Evolutionary conservation across 805 yeast genomes (phyloP).

Genomic region (Candida berthetii): DNA sequence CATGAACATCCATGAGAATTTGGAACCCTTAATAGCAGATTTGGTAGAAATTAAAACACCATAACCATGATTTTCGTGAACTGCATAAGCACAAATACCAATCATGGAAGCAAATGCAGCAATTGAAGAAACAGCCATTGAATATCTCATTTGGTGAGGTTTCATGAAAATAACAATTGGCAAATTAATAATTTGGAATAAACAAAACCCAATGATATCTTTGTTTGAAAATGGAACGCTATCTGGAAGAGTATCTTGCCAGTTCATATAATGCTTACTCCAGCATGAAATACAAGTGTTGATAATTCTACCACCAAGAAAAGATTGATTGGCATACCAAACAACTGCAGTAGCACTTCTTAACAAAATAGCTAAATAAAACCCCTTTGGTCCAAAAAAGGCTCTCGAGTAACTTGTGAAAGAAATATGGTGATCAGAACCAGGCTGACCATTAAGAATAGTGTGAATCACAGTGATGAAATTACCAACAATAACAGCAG

Average conservation of each 20-base stretch:
- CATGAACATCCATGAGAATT: conserved; percentile 33
- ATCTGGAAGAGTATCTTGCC: conserved; percentile 25
- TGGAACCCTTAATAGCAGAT: conserved; percentile 14
- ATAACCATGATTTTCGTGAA: conserved; percentile 23
- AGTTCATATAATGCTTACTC: conserved; percentile 16
- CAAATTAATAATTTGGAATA: conserved; percentile 18
- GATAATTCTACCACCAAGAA: conserved; percentile 18
- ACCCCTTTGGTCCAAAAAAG: conserved; percentile 14
- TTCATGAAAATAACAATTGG: conserved; percentile 12
- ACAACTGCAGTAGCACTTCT: conserved; percentile 17
- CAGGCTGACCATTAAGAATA: conserved; percentile 9
- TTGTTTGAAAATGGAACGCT: conserved; percentile 28
- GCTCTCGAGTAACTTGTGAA: conserved; percentile 18
- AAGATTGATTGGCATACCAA: conserved; percentile 19
- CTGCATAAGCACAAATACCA: conserved; percentile 20
- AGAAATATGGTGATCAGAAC: conserved; percentile 18
- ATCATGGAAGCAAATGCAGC: conserved; percentile 17
- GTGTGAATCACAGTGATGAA: conserved; percentile 15
- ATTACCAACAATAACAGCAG: conserved; percentile 20
- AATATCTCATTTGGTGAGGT: conserved; percentile 16
- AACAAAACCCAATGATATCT: conserved; percentile 29
- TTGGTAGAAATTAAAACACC: conserved; percentile 24
- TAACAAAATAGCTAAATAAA: conserved; percentile 13
- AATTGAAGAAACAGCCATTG: conserved; percentile 10
- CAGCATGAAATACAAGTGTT: conserved; percentile 14